Conservation (phyloP, 225 moss, liverwort and hornwort species). For the Polytrichum formosum region DNA sequence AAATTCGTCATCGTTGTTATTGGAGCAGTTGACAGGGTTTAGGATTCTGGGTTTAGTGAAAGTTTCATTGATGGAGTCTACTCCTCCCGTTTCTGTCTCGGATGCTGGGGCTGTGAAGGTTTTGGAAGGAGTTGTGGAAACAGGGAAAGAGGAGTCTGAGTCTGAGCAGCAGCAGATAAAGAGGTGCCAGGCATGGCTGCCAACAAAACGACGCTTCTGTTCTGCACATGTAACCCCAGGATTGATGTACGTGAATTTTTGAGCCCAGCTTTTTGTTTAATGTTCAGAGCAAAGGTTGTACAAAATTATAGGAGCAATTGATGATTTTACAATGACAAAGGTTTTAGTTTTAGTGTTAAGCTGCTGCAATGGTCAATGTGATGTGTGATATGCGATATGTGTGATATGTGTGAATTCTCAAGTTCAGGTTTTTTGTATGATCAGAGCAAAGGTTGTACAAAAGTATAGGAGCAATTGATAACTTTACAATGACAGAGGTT, state of each 20-base stretch:
- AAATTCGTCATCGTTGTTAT: background rate
- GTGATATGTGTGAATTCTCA: background rate
- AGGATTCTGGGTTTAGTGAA: constrained; percentile 11
- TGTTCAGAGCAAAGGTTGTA: background rate
- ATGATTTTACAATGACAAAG: background rate
- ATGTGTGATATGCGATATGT: background rate
- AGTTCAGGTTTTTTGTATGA: background rate
- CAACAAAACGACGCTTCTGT: constrained; percentile 80
- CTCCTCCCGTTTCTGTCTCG: background rate
- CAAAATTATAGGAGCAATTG: background rate
- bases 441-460: background rate
- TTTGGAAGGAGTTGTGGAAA: constrained; percentile 7
- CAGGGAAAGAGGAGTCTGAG: constrained; percentile 7
- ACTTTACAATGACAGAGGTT: background rate
- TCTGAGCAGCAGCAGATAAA: constrained; percentile 27
- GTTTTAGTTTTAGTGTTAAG: background rate
- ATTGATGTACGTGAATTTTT: constrained; percentile 36
- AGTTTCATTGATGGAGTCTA: constrained; percentile 5
- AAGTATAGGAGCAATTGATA: background rate
- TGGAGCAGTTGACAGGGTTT: background rate
- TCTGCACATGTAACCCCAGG: constrained; percentile 49
- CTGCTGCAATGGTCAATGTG: background rate
- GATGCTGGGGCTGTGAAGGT: background rate
- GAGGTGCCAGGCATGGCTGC: constrained; percentile 76
- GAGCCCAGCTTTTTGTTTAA: background rate